Conservation (phyloP, 495 filamentous ascomycete species). For the Aspergillus sclerotiicarbonarius region DNA sequence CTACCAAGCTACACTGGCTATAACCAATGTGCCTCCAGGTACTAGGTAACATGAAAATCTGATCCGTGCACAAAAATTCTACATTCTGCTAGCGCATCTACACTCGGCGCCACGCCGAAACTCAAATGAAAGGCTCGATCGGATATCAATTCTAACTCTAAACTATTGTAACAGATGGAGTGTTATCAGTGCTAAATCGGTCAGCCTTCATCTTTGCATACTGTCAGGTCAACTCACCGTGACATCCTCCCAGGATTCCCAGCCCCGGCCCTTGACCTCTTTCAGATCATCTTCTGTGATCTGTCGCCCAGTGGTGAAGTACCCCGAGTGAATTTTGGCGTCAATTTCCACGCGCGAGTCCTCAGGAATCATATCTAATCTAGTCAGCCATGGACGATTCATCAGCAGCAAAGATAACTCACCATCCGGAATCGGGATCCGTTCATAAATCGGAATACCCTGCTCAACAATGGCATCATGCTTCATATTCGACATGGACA, state of each 20-base stretch:
- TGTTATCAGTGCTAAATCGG: background rate
- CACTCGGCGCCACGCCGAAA: background rate
- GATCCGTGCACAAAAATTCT: too few species aligned
- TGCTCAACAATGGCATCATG: conserved; percentile 91
- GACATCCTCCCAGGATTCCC: conserved; percentile 65
- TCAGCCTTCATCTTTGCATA: background rate
- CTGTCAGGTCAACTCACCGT: conserved; percentile 21
- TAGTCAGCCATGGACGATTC: background rate
- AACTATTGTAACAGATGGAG: background rate
- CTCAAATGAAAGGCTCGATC: background rate
- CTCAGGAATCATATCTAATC: conserved; percentile 70
- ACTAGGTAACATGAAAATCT: too few species aligned
- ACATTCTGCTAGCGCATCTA: too few species aligned
- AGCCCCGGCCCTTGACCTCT: conserved; percentile 77
- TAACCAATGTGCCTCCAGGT: too few species aligned
- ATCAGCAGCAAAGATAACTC: background rate
- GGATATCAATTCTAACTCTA: background rate
- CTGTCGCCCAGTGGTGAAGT: conserved; percentile 80
- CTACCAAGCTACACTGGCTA: too few species aligned
- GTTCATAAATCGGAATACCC: conserved; percentile 85
- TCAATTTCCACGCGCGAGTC: conserved; percentile 92
- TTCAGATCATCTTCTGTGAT: conserved; percentile 79
- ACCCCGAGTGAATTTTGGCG: conserved; percentile 89
- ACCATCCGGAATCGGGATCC: conserved; percentile 77
- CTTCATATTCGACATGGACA: conserved; percentile 97